phyloP scores from a whole-genome alignment of 129 eudicot species.

The Chrysanthemum lavandulifolium region DNA sequence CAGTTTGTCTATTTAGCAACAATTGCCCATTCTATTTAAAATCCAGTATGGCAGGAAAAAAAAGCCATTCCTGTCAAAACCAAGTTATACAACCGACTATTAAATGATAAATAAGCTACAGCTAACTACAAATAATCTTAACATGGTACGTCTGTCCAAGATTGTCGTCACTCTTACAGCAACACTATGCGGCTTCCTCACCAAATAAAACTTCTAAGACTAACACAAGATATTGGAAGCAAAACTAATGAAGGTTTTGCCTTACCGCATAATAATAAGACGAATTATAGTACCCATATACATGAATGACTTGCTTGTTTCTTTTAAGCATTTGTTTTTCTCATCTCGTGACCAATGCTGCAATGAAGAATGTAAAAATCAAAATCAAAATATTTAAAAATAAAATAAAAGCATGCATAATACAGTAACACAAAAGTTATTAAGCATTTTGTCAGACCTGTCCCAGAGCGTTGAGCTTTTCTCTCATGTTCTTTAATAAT shows the following conservation, averaged over 20 bases:
- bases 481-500: conserved; percentile 60
- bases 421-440: background rate
- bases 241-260: background rate
- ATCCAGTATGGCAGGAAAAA: background rate
- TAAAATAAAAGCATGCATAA: background rate
- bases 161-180: background rate
- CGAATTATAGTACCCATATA: conserved; percentile 74
- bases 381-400: background rate
- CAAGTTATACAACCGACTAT: background rate
- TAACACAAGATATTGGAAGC: conserved; percentile 15
- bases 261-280: conserved; percentile 51
- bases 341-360: conserved; percentile 88
- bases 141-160: background rate
- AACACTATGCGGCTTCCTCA: background rate
- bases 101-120: background rate
- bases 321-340: conserved; percentile 70
- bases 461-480: conserved; percentile 70
- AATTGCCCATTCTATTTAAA: too few species aligned
- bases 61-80: background rate
- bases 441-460: conserved; percentile 39
- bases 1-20: too few species aligned
- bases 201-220: background rate
- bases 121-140: background rate
- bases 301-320: conserved; percentile 69
- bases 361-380: conserved; percentile 20